phyloP scores from a whole-genome alignment of 1,139 yeast species.

The Hansenula sp. region DNA sequence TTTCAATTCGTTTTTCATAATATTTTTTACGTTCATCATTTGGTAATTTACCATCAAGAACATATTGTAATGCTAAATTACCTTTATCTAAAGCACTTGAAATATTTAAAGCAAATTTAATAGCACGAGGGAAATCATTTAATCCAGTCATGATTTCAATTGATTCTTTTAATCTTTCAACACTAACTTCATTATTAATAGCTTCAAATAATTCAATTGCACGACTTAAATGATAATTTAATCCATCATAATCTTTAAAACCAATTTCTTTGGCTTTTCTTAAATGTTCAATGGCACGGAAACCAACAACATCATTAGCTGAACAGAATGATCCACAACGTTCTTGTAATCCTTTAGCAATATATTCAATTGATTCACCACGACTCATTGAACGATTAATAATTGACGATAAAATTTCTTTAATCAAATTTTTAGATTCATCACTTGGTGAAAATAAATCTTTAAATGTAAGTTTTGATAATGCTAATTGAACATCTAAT shows the following conservation, averaged over 20 bases:
- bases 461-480: conserved; percentile 63
- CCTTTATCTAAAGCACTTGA: conserved; percentile 66
- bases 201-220: conserved; percentile 76
- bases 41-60: conserved; percentile 43
- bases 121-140: conserved; percentile 80
- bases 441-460: conserved; percentile 71
- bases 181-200: conserved; percentile 71
- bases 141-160: conserved; percentile 73
- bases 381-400: conserved; percentile 83
- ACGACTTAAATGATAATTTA: conserved; percentile 63
- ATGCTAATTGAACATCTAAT: conserved; percentile 59
- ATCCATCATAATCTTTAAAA: conserved; percentile 62
- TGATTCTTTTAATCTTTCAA: conserved; percentile 80
- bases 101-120: conserved; percentile 74
- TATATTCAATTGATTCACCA: conserved; percentile 91
- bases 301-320: conserved; percentile 86
- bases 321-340: conserved; percentile 96
- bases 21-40: conserved; percentile 42
- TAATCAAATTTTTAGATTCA: conserved; percentile 62
- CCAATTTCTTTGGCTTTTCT: conserved; percentile 82
- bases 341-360: conserved; percentile 83
- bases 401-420: conserved; percentile 83
- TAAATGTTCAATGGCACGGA: conserved; percentile 89
- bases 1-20: conserved; percentile 46
- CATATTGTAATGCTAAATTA: conserved; percentile 49